phyloP scores from a whole-genome alignment of 2,329 filamentous ascomycete genomes.

The Penicillium sp. region DNA sequence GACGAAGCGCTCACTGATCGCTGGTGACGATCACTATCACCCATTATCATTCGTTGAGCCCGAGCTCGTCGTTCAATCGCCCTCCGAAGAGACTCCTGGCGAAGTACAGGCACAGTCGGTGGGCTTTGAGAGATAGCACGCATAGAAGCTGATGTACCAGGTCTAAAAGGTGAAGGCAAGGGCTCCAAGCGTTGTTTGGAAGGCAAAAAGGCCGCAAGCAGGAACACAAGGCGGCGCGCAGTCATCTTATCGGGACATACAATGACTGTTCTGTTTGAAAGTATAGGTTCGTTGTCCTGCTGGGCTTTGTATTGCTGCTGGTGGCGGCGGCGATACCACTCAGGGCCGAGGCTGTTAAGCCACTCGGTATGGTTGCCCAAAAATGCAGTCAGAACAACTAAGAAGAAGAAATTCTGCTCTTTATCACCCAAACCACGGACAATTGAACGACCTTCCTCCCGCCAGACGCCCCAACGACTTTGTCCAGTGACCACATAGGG shows the following conservation, averaged over 20 bases:
- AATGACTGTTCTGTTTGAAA: slow-evolving; percentile 56
- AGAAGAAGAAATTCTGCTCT: slow-evolving; percentile 60
- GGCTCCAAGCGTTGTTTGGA: slow-evolving; percentile 44
- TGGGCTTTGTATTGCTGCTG: slow-evolving; percentile 52
- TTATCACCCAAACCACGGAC: slow-evolving; percentile 55
- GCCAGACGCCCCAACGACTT: slow-evolving; percentile 60
- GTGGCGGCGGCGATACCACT: slow-evolving; percentile 54
- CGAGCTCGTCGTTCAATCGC: slow-evolving; percentile 54
- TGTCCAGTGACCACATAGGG: slow-evolving; percentile 59
- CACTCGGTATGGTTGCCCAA: slow-evolving; percentile 61
- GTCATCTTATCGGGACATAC: slow-evolving; percentile 60
- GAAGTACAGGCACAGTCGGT: slow-evolving; percentile 49
- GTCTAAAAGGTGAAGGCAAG: slow-evolving; percentile 40
- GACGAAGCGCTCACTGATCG: slow-evolving; percentile 49
- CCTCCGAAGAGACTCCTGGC: slow-evolving; percentile 54
- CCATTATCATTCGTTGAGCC: slow-evolving; percentile 44
- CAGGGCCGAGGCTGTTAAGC: slow-evolving; percentile 56
- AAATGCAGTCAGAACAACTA: slow-evolving; percentile 59
- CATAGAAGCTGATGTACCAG: slow-evolving; percentile 46
- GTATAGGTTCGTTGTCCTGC: slow-evolving; percentile 48
- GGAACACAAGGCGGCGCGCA: slow-evolving; percentile 57
- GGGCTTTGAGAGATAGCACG: slow-evolving; percentile 55
- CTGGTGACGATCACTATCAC: slow-evolving; percentile 35
- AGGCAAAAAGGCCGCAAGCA: slow-evolving; percentile 59
- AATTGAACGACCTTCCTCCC: slow-evolving; percentile 59